Conservation (phyloP, 257 asterid species). For the Cynanchum wilfordii region DNA sequence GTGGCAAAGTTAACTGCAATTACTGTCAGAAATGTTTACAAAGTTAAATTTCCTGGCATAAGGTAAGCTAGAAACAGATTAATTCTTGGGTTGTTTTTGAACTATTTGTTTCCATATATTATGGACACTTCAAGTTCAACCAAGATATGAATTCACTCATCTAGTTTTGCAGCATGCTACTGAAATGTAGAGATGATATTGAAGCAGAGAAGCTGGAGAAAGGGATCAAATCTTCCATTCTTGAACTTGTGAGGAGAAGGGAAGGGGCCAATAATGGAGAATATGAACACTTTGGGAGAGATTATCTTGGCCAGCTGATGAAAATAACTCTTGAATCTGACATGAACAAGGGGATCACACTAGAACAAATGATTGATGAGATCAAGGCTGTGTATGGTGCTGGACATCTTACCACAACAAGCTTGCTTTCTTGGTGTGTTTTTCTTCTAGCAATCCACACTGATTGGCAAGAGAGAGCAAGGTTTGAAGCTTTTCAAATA, state of each 20-base stretch:
- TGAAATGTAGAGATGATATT: constrained; percentile 44
- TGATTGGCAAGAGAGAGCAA: constrained; percentile 59
- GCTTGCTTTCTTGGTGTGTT: constrained; percentile 38
- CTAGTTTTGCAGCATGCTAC: constrained; percentile 20
- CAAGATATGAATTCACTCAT: neutral
- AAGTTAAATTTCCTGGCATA: neutral
- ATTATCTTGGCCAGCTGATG: constrained; percentile 49
- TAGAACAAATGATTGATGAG: constrained; percentile 43
- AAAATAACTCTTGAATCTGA: constrained; percentile 30
- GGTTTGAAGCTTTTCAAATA: constrained; percentile 20
- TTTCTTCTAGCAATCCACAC: constrained; percentile 49
- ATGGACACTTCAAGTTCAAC: neutral
- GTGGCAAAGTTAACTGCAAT: constrained; percentile 22
- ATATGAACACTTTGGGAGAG: constrained; percentile 27
- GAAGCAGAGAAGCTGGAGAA: constrained; percentile 49
- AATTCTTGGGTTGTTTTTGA: neutral
- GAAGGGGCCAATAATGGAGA: constrained; percentile 18
- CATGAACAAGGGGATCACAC: constrained; percentile 24
- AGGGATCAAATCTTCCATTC: constrained; percentile 39
- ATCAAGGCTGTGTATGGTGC: constrained; percentile 53
- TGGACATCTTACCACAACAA: constrained; percentile 52
- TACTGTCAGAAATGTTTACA: constrained; percentile 3
- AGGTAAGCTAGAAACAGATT: neutral
- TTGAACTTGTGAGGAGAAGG: constrained; percentile 42
- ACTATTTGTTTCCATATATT: too few species aligned